These are phyloP conservation scores for Rhodotorula taiwanensis DNA, from an alignment of 768 basidiomycete species.

Conservation along the genomic window DNA sequence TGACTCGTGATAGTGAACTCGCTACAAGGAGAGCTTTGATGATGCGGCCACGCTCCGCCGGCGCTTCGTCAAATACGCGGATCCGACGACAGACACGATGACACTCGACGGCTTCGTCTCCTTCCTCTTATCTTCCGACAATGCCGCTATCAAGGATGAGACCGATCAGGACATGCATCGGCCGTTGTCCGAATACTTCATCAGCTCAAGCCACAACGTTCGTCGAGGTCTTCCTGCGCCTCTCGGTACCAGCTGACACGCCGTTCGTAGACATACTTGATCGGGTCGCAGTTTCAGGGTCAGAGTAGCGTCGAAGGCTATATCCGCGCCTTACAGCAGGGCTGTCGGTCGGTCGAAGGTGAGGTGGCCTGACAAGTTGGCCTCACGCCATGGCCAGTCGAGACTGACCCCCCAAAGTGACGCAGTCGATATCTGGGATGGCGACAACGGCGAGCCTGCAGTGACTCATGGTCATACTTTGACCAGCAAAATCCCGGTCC, in stretches of 20 bases:
- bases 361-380: conserved; percentile 42
- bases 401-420: background rate
- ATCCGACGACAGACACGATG: conserved; percentile 44
- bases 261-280: conserved; percentile 59
- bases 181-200: conserved; percentile 77
- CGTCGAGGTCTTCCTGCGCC: background rate
- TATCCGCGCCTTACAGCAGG: conserved; percentile 77
- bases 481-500: conserved; percentile 70
- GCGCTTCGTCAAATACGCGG: conserved; percentile 36
- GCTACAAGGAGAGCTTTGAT: conserved; percentile 40
- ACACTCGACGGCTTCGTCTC: conserved; percentile 62
- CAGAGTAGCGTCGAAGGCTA: conserved; percentile 87
- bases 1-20: background rate
- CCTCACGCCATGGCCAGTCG: background rate
- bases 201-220: conserved; percentile 79
- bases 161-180: conserved; percentile 78
- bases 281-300: conserved; percentile 68
- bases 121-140: conserved; percentile 75
- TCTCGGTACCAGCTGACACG: too few species aligned
- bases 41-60: conserved; percentile 9
- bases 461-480: conserved; percentile 85
- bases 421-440: conserved; percentile 86
- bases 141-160: conserved; percentile 55
- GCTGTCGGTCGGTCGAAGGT: conserved; percentile 93
- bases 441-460: conserved; percentile 59